Conservation (phyloP, 2,329 filamentous ascomycete species). For the Hypoxylon sp. region DNA sequence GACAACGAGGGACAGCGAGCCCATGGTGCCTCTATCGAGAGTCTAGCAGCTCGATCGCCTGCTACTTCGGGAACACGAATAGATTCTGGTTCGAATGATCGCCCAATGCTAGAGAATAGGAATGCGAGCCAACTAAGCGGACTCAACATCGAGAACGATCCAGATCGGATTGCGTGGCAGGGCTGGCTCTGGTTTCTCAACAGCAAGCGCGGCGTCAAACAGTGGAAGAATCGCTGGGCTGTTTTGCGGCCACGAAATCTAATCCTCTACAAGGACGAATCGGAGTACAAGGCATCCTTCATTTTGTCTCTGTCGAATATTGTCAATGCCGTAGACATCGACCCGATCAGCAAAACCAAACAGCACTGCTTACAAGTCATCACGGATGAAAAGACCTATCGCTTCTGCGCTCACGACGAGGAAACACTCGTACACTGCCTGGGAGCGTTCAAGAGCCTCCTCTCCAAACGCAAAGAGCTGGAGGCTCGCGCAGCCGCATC, state of each 20-base stretch:
- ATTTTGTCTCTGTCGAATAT: constrained; percentile 84
- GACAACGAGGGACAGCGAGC: constrained; percentile 71
- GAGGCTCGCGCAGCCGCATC: constrained; percentile 65
- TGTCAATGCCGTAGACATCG: constrained; percentile 92
- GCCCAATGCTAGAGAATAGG: constrained; percentile 60
- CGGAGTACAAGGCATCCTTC: constrained; percentile 88
- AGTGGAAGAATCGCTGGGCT: constrained; percentile 96
- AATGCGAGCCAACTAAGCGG: constrained; percentile 77
- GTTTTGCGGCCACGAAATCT: constrained; percentile 89
- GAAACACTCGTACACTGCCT: constrained; percentile 87
- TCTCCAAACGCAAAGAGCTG: constrained; percentile 78
- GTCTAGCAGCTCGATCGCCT: constrained; percentile 61
- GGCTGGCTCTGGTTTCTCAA: constrained; percentile 90
- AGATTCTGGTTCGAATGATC: constrained; percentile 49
- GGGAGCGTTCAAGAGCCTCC: constrained; percentile 89
- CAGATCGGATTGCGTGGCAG: constrained; percentile 93
- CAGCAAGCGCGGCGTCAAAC: constrained; percentile 84
- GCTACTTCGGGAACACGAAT: constrained; percentile 53
- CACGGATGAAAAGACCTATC: constrained; percentile 88
- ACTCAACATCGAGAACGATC: constrained; percentile 72
- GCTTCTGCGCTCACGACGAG: constrained; percentile 84
- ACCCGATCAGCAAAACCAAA: constrained; percentile 88
- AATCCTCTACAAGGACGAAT: constrained; percentile 92
- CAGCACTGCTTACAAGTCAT: constrained; percentile 92
- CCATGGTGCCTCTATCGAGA: constrained; percentile 68